These are phyloP conservation scores for Beauveria varroae DNA, from an alignment of 2,329 filamentous ascomycete genomes.

Conservation along the genomic window DNA sequence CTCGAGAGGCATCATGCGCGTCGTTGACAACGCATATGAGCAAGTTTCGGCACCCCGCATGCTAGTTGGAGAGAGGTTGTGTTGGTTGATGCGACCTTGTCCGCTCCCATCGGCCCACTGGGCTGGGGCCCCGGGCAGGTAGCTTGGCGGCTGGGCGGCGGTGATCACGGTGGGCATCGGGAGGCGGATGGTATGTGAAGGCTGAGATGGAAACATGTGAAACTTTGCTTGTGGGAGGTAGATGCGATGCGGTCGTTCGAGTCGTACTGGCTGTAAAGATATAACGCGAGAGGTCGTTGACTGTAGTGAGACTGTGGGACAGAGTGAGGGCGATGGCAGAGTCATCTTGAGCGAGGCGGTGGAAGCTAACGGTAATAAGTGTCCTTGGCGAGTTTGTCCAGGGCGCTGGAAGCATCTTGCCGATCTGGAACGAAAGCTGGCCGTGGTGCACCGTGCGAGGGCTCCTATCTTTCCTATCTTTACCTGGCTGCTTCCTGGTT, in stretches of 20 bases:
- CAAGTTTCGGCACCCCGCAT: background rate
- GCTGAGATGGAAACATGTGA: background rate
- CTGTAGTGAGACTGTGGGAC: background rate
- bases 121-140: background rate
- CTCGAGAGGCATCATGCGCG: background rate
- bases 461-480: background rate
- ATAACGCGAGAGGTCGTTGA: background rate
- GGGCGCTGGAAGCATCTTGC: constrained; percentile 1
- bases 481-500: too few species aligned
- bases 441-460: background rate
- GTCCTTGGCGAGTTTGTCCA: background rate
- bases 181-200: background rate
- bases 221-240: background rate
- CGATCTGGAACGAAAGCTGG: background rate
- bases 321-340: too few species aligned
- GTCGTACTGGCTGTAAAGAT: background rate
- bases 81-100: background rate
- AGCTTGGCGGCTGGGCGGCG: background rate
- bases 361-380: background rate
- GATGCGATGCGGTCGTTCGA: background rate
- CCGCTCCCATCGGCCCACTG: background rate
- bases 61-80: background rate
- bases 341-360: background rate
- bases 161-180: background rate
- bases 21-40: background rate